Conservation (phyloP, 805 yeast species). For the Kurtzmaniella cleridarum region DNA sequence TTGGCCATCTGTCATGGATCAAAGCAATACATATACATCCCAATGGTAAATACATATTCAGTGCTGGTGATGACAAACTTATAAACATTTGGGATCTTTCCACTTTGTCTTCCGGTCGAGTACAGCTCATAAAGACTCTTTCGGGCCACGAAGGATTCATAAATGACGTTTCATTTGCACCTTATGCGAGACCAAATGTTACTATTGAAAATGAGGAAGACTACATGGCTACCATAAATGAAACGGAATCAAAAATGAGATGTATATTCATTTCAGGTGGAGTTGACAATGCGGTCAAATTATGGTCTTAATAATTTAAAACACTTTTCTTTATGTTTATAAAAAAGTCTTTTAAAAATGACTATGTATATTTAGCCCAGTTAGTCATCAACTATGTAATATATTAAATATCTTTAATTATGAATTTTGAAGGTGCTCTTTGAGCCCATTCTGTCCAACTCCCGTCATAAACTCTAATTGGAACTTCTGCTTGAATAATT, state of each 20-base stretch:
- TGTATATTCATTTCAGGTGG: slow-evolving; percentile 63
- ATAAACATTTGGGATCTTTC: slow-evolving; percentile 74
- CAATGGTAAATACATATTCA: slow-evolving; percentile 60
- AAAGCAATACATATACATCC: slow-evolving; percentile 68
- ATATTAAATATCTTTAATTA: slow-evolving; percentile 32
- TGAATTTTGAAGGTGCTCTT: slow-evolving; percentile 54
- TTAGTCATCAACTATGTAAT: no score
- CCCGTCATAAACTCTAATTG: slow-evolving; percentile 59
- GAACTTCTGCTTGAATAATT: slow-evolving; percentile 29
- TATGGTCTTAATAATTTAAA: slow-evolving; percentile 50
- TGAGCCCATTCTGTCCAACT: slow-evolving; percentile 86
- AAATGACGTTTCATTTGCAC: slow-evolving; percentile 54
- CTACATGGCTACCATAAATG: slow-evolving; percentile 17
- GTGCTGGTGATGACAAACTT: slow-evolving; percentile 75
- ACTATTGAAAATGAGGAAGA: slow-evolving; percentile 16
- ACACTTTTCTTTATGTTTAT: no score
- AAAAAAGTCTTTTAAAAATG: no score
- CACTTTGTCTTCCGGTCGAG: slow-evolving; percentile 35
- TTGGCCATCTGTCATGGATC: slow-evolving; percentile 88
- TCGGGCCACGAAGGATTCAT: slow-evolving; percentile 73
- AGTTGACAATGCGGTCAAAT: slow-evolving; percentile 47
- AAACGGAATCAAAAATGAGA: slow-evolving; percentile 46
- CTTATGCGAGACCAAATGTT: slow-evolving; percentile 9
- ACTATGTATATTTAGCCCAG: background rate
- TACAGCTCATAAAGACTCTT: slow-evolving; percentile 43